A percentile compares a stretch with the other conserved stretches of the same genome.
Evolutionary conservation across 2,329 filamentous ascomycete species (phyloP).

Genomic region (Knoxdaviesia capensis): DNA sequence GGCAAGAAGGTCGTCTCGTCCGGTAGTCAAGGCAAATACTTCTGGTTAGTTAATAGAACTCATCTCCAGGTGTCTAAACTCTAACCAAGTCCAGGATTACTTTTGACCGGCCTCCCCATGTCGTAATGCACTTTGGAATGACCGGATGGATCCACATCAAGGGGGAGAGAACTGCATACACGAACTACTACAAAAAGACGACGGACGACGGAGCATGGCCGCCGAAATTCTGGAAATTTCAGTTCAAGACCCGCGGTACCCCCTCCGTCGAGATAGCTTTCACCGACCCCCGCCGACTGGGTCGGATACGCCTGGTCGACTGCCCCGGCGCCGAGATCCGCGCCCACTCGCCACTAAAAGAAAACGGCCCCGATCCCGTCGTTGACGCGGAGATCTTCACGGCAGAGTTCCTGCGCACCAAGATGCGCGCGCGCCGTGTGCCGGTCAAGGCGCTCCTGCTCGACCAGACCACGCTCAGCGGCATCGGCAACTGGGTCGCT

Average conservation of each 20-base stretch:
- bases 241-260: conserved; percentile 41
- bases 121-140: conserved; percentile 76
- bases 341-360: conserved; percentile 55
- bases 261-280: conserved; percentile 49
- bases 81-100: conserved; percentile 14
- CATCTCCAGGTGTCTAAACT: neutral
- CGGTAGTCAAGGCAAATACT: conserved; percentile 89
- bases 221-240: conserved; percentile 76
- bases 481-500: conserved; percentile 93
- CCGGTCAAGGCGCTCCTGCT: conserved; percentile 78
- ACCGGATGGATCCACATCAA: conserved; percentile 78
- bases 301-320: conserved; percentile 62
- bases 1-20: conserved; percentile 54
- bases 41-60: conserved; percentile 37
- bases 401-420: conserved; percentile 49
- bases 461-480: conserved; percentile 74
- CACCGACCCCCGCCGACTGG: conserved; percentile 63
- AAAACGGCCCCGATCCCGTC: conserved; percentile 89
- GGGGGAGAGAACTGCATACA: conserved; percentile 57
- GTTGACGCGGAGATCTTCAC: conserved; percentile 62
- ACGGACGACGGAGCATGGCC: conserved; percentile 54
- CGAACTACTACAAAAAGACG: conserved; percentile 60
- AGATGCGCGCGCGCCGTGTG: conserved; percentile 57
- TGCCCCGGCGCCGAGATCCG: conserved; percentile 60
- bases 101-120: conserved; percentile 61